Conservation (phyloP, 78 protist species). For the Pigoraptor vietnamica region DNA sequence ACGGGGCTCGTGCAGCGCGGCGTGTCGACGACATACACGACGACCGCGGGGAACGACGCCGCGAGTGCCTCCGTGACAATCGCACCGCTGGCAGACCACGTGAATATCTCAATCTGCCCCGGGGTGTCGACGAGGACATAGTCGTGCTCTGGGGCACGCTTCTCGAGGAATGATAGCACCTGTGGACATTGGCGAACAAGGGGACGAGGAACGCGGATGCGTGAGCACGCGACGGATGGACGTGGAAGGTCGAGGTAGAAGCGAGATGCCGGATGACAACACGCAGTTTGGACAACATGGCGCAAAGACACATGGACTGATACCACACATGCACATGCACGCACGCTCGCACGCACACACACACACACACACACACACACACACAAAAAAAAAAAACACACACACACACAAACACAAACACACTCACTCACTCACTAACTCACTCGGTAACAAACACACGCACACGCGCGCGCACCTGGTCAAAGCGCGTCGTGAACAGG, state of each 20-base stretch:
- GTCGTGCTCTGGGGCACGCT: slow-evolving; percentile 50
- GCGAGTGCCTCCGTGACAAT: slow-evolving; percentile 91
- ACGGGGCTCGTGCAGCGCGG: slow-evolving; percentile 77
- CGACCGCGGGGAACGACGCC: slow-evolving; percentile 78
- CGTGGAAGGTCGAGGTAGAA: no score
- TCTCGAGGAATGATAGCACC: slow-evolving; percentile 75
- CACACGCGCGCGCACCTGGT: slow-evolving; percentile 36
- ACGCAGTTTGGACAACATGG: no score
- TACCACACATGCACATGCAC: no score
- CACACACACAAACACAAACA: background rate
- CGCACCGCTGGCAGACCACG: slow-evolving; percentile 96
- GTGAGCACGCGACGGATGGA: no score
- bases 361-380: no score
- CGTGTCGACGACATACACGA: slow-evolving; percentile 92
- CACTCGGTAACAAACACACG: no score
- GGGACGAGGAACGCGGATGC: no score
- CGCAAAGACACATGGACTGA: no score
- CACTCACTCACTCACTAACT: no score
- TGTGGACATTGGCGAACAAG: no score
- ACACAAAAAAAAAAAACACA: background rate
- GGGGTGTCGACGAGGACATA: slow-evolving; percentile 86
- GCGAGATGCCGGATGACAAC: no score
- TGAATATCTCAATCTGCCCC: slow-evolving; percentile 98
- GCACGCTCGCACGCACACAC: no score
- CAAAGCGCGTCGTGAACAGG: slow-evolving; percentile 90